Evolutionary conservation across 805 yeast genomes (phyloP).

Genomic region (Kodamaea nitidulidarum): DNA sequence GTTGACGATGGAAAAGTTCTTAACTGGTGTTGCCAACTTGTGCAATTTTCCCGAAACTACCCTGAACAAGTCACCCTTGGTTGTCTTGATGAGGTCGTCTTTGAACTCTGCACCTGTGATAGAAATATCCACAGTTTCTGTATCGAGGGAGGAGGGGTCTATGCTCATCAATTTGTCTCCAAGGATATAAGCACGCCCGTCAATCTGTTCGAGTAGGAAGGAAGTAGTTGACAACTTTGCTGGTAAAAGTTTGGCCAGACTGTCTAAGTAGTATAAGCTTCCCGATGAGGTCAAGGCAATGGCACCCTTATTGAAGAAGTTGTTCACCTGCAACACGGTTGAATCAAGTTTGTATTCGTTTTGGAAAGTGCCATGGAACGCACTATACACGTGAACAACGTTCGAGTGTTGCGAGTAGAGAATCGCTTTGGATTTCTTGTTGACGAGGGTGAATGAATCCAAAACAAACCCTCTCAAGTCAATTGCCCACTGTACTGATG

Average conservation of each 20-base stretch:
- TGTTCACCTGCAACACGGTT: slow-evolving; percentile 7
- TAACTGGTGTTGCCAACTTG: background rate
- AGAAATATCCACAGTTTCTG: slow-evolving; percentile 2
- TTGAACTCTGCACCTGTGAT: slow-evolving; percentile 8
- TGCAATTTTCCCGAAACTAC: slow-evolving; percentile 4
- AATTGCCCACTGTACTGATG: slow-evolving; percentile 15
- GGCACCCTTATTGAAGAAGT: slow-evolving; percentile 14
- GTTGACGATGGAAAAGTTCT: slow-evolving; percentile 8
- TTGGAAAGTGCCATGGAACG: slow-evolving; percentile 13
- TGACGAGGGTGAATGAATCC: slow-evolving; percentile 9
- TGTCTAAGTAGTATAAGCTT: slow-evolving; percentile 9
- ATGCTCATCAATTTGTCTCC: slow-evolving; percentile 9
- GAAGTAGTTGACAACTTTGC: background rate
- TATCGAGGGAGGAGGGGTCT: slow-evolving; percentile 4
- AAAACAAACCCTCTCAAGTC: slow-evolving; percentile 15
- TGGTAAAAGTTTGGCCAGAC: background rate
- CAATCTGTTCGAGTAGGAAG: slow-evolving; percentile 8
- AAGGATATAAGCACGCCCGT: slow-evolving; percentile 15
- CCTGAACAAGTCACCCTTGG: slow-evolving; percentile 8
- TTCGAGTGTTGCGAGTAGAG: slow-evolving; percentile 11
- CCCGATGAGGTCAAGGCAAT: slow-evolving; percentile 14
- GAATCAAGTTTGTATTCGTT: slow-evolving; percentile 9
- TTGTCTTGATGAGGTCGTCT: slow-evolving; percentile 11
- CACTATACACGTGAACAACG: slow-evolving; percentile 12
- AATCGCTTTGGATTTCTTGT: slow-evolving; percentile 12